These are phyloP conservation scores for Dichomitus squalens DNA, from an alignment of 1,284 basidiomycete species.

Conservation along the genomic window DNA sequence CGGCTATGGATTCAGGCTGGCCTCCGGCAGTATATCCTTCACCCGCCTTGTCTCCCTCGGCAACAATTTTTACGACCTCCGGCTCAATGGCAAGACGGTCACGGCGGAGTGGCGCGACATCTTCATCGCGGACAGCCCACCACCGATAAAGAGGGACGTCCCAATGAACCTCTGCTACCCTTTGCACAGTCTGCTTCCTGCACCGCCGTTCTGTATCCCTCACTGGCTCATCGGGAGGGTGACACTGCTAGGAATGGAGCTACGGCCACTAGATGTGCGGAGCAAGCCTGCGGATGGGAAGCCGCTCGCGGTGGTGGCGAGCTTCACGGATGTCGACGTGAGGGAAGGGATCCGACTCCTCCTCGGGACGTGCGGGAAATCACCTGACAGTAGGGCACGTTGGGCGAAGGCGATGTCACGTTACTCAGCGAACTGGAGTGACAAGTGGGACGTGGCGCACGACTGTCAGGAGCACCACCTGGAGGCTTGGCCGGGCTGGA, in stretches of 20 bases:
- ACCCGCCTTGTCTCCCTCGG: conserved; percentile 1
- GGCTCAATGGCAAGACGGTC: neutral
- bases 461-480: conserved; percentile 2
- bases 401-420: neutral
- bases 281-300: neutral
- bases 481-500: neutral
- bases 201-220: conserved; percentile 2
- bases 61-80: neutral
- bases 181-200: neutral
- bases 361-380: neutral
- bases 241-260: neutral
- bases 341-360: neutral
- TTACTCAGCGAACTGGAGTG: neutral
- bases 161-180: neutral
- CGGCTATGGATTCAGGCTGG: neutral
- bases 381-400: neutral
- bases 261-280: neutral
- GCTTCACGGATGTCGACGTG: neutral
- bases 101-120: conserved; percentile 4
- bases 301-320: neutral
- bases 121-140: neutral
- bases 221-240: neutral
- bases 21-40: neutral
- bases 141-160: neutral
- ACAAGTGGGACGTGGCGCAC: neutral